Evolutionary conservation across 2,329 filamentous ascomycete species (phyloP).

Genomic region (Aspergillus brasiliensis): DNA sequence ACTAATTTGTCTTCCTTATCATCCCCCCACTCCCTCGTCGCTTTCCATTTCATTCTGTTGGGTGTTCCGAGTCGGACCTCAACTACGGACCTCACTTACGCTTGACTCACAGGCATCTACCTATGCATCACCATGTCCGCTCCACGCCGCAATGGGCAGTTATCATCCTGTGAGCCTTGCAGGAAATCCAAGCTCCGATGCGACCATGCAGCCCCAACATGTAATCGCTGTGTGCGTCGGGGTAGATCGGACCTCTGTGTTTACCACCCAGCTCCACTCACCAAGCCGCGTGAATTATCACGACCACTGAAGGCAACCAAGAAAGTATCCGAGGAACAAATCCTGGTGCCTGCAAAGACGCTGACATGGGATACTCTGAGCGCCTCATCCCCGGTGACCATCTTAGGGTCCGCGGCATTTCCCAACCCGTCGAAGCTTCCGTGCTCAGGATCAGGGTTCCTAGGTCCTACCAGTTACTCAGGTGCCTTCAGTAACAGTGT

Average conservation of each 20-base stretch:
- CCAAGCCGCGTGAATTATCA: slow-evolving; percentile 10
- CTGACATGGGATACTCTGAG: background rate
- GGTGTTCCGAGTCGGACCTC: background rate
- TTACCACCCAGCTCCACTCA: slow-evolving; percentile 20
- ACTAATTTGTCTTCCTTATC: background rate
- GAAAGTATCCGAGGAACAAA: background rate
- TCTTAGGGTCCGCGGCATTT: background rate
- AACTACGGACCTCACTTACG: background rate
- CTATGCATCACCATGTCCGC: background rate
- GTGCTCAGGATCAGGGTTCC: slow-evolving; percentile 15
- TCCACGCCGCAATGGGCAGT: slow-evolving; percentile 14
- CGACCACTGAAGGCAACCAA: background rate
- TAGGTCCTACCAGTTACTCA: slow-evolving; percentile 25
- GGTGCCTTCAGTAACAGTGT: slow-evolving; percentile 16
- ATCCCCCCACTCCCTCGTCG: background rate
- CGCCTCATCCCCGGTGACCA: background rate
- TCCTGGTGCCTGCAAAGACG: background rate
- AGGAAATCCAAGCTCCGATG: slow-evolving; percentile 29
- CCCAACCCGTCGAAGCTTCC: background rate
- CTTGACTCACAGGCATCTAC: background rate
- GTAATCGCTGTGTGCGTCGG: slow-evolving; percentile 18
- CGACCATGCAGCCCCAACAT: slow-evolving; percentile 23
- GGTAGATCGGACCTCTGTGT: slow-evolving; percentile 14
- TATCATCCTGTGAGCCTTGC: slow-evolving; percentile 28
- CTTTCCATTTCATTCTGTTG: background rate